A percentile compares a stretch with the other conserved stretches of the same genome.
Evolutionary conservation across 2,329 filamentous ascomycete genomes (phyloP).

Genomic region (Xenosphaeropsis pyriputrescens): DNA sequence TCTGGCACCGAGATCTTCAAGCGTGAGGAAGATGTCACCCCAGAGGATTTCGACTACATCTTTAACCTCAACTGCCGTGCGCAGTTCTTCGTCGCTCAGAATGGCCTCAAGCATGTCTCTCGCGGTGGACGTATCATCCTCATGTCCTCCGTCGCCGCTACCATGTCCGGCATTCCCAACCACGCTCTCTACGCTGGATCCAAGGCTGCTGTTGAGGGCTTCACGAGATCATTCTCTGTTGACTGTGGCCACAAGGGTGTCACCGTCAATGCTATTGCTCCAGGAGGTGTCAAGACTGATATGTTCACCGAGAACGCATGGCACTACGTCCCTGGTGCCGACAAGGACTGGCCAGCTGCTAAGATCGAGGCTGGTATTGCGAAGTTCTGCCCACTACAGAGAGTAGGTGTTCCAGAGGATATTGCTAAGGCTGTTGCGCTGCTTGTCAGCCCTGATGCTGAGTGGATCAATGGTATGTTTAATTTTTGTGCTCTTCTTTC

Average conservation of each 20-base stretch:
- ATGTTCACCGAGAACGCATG: conserved; percentile 50
- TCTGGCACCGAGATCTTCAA: conserved; percentile 9
- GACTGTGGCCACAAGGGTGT: conserved; percentile 50
- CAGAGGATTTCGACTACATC: conserved; percentile 21
- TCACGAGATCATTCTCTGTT: conserved; percentile 50
- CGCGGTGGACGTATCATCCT: conserved; percentile 53
- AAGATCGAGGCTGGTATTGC: conserved; percentile 39
- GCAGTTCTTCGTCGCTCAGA: conserved; percentile 62
- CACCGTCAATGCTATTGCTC: conserved; percentile 52
- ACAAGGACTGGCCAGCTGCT: conserved; percentile 32
- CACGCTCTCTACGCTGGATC: conserved; percentile 43
- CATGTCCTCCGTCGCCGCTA: conserved; percentile 45
- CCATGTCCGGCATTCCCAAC: conserved; percentile 47
- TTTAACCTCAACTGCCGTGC: conserved; percentile 48
- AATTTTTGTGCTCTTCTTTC: neutral
- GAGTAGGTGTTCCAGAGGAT: conserved; percentile 41
- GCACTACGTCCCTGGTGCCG: conserved; percentile 45
- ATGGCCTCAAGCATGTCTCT: conserved; percentile 55
- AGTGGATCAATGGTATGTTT: conserved; percentile 48
- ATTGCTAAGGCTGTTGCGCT: conserved; percentile 39
- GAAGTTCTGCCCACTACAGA: conserved; percentile 41
- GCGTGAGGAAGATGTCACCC: conserved; percentile 1
- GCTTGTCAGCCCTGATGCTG: conserved; percentile 39
- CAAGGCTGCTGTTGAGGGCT: conserved; percentile 49
- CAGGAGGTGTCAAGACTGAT: conserved; percentile 48